Conservation (phyloP, 495 filamentous ascomycete species). For the Hypoxylon perforatum region DNA sequence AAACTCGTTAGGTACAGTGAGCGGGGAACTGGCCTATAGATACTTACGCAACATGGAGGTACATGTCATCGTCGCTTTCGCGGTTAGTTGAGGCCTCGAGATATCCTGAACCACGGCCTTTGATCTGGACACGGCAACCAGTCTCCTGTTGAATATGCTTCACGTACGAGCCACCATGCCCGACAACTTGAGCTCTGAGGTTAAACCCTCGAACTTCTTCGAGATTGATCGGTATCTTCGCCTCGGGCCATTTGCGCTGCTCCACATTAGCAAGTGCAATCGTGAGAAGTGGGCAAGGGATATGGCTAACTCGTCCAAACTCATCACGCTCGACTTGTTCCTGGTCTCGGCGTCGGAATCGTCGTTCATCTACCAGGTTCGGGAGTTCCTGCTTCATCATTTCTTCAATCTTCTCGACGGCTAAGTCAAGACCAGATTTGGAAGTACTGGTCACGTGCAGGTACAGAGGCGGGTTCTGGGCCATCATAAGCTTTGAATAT, state of each 20-base stretch:
- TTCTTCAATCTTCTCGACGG: slow-evolving; percentile 86
- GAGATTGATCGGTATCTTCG: slow-evolving; percentile 88
- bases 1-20: slow-evolving; percentile 45
- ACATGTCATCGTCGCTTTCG: slow-evolving; percentile 96
- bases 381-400: slow-evolving; percentile 97
- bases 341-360: slow-evolving; percentile 89
- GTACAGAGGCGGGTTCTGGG: slow-evolving; percentile 91
- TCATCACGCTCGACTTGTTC: slow-evolving; percentile 94
- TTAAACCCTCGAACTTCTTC: slow-evolving; percentile 97
- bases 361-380: slow-evolving; percentile 92
- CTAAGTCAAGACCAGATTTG: slow-evolving; percentile 90
- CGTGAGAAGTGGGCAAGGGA: neutral
- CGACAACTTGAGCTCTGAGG: slow-evolving; percentile 92
- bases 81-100: slow-evolving; percentile 82
- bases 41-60: slow-evolving; percentile 90
- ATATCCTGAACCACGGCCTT: slow-evolving; percentile 95
- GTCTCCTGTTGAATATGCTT: slow-evolving; percentile 98
- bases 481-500: slow-evolving; percentile 16
- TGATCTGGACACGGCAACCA: slow-evolving; percentile 95
- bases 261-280: slow-evolving; percentile 46
- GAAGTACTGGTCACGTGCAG: slow-evolving; percentile 94
- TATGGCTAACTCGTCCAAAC: slow-evolving; percentile 80
- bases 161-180: slow-evolving; percentile 90
- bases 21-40: neutral
- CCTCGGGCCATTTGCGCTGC: slow-evolving; percentile 98